A percentile compares a stretch with the other conserved stretches of the same genome.
Conservation (phyloP, 2,329 filamentous ascomycete genomes). For the Thielaviopsis punctulata region DNA sequence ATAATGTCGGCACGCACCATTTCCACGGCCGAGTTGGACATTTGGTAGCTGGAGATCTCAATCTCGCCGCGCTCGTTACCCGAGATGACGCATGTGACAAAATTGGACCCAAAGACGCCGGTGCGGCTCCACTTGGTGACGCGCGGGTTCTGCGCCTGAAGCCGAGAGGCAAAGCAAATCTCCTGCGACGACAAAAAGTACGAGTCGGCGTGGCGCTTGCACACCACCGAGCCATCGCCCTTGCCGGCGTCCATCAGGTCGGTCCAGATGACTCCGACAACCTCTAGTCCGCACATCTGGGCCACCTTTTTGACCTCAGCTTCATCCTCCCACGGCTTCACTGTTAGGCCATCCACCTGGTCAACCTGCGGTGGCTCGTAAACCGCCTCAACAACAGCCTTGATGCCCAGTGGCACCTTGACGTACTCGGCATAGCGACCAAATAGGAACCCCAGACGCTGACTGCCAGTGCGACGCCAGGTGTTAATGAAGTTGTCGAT, state of each 20-base stretch:
- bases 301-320: slow-evolving; percentile 67
- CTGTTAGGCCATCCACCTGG: slow-evolving; percentile 73
- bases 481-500: slow-evolving; percentile 84
- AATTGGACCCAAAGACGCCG: slow-evolving; percentile 84
- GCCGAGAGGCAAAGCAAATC: slow-evolving; percentile 70
- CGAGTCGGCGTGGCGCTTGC: slow-evolving; percentile 89
- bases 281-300: slow-evolving; percentile 65
- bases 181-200: slow-evolving; percentile 89
- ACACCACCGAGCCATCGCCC: slow-evolving; percentile 73
- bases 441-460: slow-evolving; percentile 80
- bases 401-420: slow-evolving; percentile 83
- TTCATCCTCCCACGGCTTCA: slow-evolving; percentile 74
- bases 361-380: slow-evolving; percentile 89
- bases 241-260: slow-evolving; percentile 70
- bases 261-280: slow-evolving; percentile 86
- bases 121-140: slow-evolving; percentile 94
- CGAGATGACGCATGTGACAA: slow-evolving; percentile 91
- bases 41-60: slow-evolving; percentile 79
- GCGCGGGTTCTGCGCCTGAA: slow-evolving; percentile 79
- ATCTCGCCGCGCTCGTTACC: slow-evolving; percentile 83
- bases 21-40: slow-evolving; percentile 86
- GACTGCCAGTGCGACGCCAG: slow-evolving; percentile 71
- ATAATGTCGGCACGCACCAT: slow-evolving; percentile 94
- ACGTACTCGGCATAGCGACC: slow-evolving; percentile 80
- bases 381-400: slow-evolving; percentile 90